Base-by-base conservation (phyloP, 345 rosid species). In the Bruguiera gymnorhiza region DNA sequence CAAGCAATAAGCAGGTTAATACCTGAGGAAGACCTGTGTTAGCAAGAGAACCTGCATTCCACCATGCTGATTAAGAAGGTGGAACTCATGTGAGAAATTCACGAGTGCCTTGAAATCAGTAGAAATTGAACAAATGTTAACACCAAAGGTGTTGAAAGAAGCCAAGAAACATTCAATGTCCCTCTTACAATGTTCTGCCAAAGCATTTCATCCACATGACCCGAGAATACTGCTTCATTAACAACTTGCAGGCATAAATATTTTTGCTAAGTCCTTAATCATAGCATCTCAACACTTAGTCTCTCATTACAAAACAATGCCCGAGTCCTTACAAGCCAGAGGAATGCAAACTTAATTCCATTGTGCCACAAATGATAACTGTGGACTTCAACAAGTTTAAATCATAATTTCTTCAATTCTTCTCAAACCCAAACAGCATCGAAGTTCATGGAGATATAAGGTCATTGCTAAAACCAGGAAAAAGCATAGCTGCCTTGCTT, bases 81-180 rank as follows among this genome's bases (percentile, higher is more conserved):
- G 46, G 65, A 66, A 69, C 66, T 69, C 73, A 39, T 62, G 73
- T 68, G 60, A 82, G 76, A 82, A 79, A 73, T 75, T 65, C 75
- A 72, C 36, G 68, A 53, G 61, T 65, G 26, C 67, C 52, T 64
- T 63, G 62, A 68, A 70, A 73, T 52, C 63, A 71, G 73, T 54
- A 62, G 65, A 71, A 68, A 77, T 74, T 13, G 59, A 56, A 72
- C 59, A 63, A 62, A 77, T 32, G 63, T 55, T 62, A 62, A 60
- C 37, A 51, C 55, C 70, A 72, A 75, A 53, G 63, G 52, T 70
- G 50, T 50, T 57, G 51, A 67, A 63, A 54, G 15, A 54, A 20
- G 65, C 69, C 61, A 56, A 71, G 36, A 53, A 48, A 19, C 67
- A 10, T 69, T 37, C 32, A 62, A 65, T 39, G 9, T 46, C 67